phyloP scores from a whole-genome alignment of 768 basidiomycete genomes.

The Suillus spraguei region DNA sequence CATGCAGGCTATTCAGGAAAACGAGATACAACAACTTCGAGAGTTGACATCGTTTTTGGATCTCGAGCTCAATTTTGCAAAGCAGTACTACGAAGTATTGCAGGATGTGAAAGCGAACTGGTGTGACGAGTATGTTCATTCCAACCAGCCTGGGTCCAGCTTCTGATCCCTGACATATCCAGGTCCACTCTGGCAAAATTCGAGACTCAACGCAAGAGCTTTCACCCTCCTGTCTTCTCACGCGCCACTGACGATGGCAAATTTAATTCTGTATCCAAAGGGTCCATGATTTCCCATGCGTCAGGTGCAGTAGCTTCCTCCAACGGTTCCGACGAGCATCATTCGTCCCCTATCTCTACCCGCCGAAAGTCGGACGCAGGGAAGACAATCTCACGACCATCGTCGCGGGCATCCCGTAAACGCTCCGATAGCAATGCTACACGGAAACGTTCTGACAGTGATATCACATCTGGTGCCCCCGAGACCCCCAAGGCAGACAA shows the following conservation, averaged over 20 bases:
- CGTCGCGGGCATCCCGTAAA: slow-evolving; percentile 64
- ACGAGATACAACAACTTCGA: slow-evolving; percentile 70
- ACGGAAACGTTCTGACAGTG: slow-evolving; percentile 66
- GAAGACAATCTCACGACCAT: slow-evolving; percentile 50
- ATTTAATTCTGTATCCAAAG: slow-evolving; percentile 35
- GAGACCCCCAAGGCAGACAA: slow-evolving; percentile 40
- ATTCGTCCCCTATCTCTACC: slow-evolving; percentile 18
- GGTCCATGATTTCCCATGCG: slow-evolving; percentile 27
- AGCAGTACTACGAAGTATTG: slow-evolving; percentile 73
- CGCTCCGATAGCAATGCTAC: slow-evolving; percentile 60
- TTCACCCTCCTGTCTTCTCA: slow-evolving; percentile 21
- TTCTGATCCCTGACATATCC: slow-evolving; percentile 14
- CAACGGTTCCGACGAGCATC: slow-evolving; percentile 42
- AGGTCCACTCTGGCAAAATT: slow-evolving; percentile 35
- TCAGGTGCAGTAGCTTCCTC: slow-evolving; percentile 19
- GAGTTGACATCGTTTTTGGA: slow-evolving; percentile 76
- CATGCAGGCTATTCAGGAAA: slow-evolving; percentile 80
- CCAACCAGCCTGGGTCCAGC: slow-evolving; percentile 1
- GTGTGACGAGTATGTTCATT: slow-evolving; percentile 57
- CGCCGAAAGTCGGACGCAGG: slow-evolving; percentile 46
- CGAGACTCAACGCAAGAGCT: slow-evolving; percentile 22
- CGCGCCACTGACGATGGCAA: slow-evolving; percentile 29
- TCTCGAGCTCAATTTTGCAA: slow-evolving; percentile 71
- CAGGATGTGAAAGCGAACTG: slow-evolving; percentile 69
- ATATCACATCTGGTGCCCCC: slow-evolving; percentile 39